Evolutionary conservation across 768 basidiomycete species (phyloP).

Genomic region (Agrocybe chaxingu): DNA sequence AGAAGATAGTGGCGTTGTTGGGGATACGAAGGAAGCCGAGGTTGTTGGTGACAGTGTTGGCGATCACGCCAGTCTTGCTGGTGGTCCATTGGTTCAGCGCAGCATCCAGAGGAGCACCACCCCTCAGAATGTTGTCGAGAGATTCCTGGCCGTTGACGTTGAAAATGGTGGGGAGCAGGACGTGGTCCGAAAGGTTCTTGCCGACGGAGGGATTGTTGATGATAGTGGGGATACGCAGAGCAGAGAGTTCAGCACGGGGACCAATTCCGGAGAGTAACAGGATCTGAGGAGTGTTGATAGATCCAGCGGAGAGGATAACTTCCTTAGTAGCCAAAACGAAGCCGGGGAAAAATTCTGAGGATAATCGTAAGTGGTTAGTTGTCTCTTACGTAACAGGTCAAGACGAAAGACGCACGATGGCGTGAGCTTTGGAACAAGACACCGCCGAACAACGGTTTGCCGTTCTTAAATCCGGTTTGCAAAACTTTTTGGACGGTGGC

Average conservation of each 20-base stretch:
- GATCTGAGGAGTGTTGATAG: slow-evolving; percentile 28
- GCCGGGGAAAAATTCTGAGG: slow-evolving; percentile 1
- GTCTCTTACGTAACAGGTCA: background rate
- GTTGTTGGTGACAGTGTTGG: slow-evolving; percentile 24
- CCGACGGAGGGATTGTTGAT: slow-evolving; percentile 42
- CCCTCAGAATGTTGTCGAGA: slow-evolving; percentile 21
- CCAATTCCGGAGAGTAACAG: slow-evolving; percentile 45
- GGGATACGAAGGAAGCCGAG: slow-evolving; percentile 29
- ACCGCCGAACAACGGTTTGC: slow-evolving; percentile 16
- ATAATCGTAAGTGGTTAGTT: background rate
- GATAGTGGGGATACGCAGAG: slow-evolving; percentile 34
- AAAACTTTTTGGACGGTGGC: slow-evolving; percentile 27
- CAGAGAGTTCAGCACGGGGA: slow-evolving; percentile 25
- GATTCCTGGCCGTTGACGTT: slow-evolving; percentile 21
- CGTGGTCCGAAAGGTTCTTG: slow-evolving; percentile 44
- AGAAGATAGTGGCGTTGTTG: slow-evolving; percentile 20
- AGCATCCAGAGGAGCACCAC: slow-evolving; percentile 8
- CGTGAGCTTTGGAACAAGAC: slow-evolving; percentile 13
- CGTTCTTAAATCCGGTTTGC: slow-evolving; percentile 13
- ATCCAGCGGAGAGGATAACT: slow-evolving; percentile 35
- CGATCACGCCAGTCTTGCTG: slow-evolving; percentile 25
- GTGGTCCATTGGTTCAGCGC: slow-evolving; percentile 23
- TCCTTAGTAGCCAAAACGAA: slow-evolving; percentile 25
- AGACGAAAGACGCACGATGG: background rate
- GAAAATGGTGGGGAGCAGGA: slow-evolving; percentile 22